Evolutionary conservation across 148 eudicot species (phyloP).

Genomic region (Fagopyrum homotropicum): DNA sequence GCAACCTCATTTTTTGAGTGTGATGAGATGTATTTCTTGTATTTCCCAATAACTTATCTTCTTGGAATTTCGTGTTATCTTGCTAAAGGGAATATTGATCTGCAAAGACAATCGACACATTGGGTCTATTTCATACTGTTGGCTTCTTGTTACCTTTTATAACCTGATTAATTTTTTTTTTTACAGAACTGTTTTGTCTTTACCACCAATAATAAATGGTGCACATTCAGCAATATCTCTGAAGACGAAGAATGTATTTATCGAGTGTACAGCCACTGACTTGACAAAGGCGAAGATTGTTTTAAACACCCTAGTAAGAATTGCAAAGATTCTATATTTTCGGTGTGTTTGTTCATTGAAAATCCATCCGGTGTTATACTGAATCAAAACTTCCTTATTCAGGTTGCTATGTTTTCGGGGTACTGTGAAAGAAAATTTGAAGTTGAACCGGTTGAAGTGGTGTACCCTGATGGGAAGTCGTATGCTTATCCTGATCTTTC

Average conservation of each 20-base stretch:
- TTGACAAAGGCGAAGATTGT: slow-evolving; percentile 91
- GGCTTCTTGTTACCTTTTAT: background rate
- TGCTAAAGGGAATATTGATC: background rate
- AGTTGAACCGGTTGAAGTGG: slow-evolving; percentile 91
- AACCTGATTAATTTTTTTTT: slow-evolving; percentile 1
- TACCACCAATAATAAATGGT: slow-evolving; percentile 95
- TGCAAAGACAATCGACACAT: background rate
- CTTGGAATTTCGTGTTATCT: background rate
- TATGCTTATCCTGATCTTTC: slow-evolving; percentile 70
- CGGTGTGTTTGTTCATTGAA: slow-evolving; percentile 1
- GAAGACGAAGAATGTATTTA: slow-evolving; percentile 86
- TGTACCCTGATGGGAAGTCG: slow-evolving; percentile 61
- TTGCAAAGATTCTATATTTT: background rate
- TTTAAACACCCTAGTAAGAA: slow-evolving; percentile 77
- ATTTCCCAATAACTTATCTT: background rate
- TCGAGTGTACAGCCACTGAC: slow-evolving; percentile 98
- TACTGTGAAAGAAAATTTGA: slow-evolving; percentile 78
- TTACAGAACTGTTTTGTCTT: slow-evolving; percentile 85
- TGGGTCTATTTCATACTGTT: background rate
- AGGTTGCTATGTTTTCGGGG: slow-evolving; percentile 91
- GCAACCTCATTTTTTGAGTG: background rate
- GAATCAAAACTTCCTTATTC: slow-evolving; percentile 2
- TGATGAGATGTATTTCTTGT: background rate
- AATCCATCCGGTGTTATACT: background rate
- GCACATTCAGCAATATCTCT: slow-evolving; percentile 86